Evolutionary conservation across 202 grass and related monocot species (phyloP).

Genomic region (Elaeis oleifera): DNA sequence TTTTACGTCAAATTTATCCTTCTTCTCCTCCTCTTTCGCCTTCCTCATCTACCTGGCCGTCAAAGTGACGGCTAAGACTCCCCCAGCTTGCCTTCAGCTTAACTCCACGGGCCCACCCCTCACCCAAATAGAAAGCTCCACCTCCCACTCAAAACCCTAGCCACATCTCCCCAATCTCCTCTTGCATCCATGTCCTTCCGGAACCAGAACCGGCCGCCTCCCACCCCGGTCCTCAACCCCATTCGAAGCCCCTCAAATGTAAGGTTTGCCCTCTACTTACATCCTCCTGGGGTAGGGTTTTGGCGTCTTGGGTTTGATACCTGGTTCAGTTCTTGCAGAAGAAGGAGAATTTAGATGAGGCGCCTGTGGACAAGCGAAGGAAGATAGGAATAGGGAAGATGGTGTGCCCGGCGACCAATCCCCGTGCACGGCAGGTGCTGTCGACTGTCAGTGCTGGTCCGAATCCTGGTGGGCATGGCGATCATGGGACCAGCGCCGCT

Average conservation of each 20-base stretch:
- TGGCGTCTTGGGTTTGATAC: not conserved
- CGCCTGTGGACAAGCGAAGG: constrained; percentile 29
- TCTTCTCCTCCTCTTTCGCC: no score
- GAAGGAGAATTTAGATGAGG: constrained; percentile 82
- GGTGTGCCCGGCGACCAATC: constrained; percentile 29
- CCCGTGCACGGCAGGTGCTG: constrained; percentile 41
- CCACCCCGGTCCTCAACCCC: not conserved
- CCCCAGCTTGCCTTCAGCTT: constrained; percentile 44
- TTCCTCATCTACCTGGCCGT: constrained; percentile 21
- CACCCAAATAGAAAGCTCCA: constrained; percentile 40
- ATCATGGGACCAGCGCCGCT: constrained; percentile 5
- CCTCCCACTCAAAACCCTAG: constrained; percentile 22
- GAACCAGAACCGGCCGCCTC: constrained; percentile 33
- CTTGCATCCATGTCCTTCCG: constrained; percentile 20
- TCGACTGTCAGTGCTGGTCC: constrained; percentile 50
- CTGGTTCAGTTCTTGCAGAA: constrained; percentile 14
- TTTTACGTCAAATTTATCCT: not conserved
- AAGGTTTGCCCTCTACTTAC: constrained; percentile 5
- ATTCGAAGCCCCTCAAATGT: constrained; percentile 50
- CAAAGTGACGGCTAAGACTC: constrained; percentile 24
- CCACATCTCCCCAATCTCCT: constrained; percentile 22
- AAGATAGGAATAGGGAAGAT: constrained; percentile 31
- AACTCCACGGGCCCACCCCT: constrained; percentile 38
- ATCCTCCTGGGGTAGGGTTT: not conserved
- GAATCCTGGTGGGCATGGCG: constrained; percentile 3